These are phyloP conservation scores for Trypanosoma rangeli DNA, from an alignment of 208 protist genomes.

Conservation along the genomic window DNA sequence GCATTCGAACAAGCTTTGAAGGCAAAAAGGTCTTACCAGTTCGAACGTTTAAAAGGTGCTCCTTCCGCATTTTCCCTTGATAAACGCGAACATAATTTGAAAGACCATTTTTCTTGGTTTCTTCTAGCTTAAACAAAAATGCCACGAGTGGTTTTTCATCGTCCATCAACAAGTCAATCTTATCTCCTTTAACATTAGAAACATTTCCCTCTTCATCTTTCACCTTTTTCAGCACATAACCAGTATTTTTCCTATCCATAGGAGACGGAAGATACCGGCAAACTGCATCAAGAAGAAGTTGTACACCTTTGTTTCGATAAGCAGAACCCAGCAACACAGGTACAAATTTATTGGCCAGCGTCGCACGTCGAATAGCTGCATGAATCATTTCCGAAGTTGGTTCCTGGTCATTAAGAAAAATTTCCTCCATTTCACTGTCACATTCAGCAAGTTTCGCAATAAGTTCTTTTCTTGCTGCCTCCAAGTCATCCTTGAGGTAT, in stretches of 20 bases:
- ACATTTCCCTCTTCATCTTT: slow-evolving; percentile 88
- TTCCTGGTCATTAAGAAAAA: slow-evolving; percentile 93
- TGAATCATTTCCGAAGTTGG: slow-evolving; percentile 91
- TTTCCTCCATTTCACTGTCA: slow-evolving; percentile 94
- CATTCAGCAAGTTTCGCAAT: slow-evolving; percentile 94
- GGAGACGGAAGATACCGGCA: slow-evolving; percentile 96
- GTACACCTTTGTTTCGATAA: slow-evolving; percentile 99
- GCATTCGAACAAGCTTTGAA: slow-evolving; percentile 97
- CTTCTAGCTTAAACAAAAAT: slow-evolving; percentile 99
- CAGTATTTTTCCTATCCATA: slow-evolving; percentile 86
- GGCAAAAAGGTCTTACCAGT: slow-evolving; percentile 91
- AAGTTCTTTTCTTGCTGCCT: slow-evolving; percentile 84
- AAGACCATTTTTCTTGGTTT: slow-evolving; percentile 95
- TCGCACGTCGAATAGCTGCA: slow-evolving; percentile 91
- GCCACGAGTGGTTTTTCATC: slow-evolving; percentile 93
- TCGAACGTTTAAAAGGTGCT: slow-evolving; percentile 87
- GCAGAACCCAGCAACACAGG: slow-evolving; percentile 97
- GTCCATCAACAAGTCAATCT: slow-evolving; percentile 82
- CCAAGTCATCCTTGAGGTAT: slow-evolving; percentile 78
- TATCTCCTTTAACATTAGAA: slow-evolving; percentile 70
- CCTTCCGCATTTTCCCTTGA: slow-evolving; percentile 95
- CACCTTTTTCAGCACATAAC: slow-evolving; percentile 77
- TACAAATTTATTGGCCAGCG: slow-evolving; percentile 95
- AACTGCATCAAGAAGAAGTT: slow-evolving; percentile 97
- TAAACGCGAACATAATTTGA: slow-evolving; percentile 99